phyloP scores from a whole-genome alignment of 768 basidiomycete species.

The Pisolithus tinctorius region DNA sequence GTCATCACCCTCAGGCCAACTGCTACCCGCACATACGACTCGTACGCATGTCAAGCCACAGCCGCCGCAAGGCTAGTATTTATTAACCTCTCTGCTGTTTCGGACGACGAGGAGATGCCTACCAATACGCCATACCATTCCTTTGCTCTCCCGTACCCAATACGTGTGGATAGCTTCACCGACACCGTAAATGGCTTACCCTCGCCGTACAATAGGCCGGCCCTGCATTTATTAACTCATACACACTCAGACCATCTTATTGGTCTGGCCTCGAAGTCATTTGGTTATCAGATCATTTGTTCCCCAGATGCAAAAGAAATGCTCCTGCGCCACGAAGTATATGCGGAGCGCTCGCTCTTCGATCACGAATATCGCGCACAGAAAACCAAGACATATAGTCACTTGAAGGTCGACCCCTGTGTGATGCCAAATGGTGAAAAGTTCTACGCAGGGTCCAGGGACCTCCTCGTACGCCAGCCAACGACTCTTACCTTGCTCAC shows the following conservation, averaged over 20 bases:
- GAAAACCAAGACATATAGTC: constrained; percentile 49
- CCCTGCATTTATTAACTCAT: constrained; percentile 77
- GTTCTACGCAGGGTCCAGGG: constrained; percentile 49
- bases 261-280: constrained; percentile 71
- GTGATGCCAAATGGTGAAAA: constrained; percentile 39
- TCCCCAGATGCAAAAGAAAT: constrained; percentile 83
- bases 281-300: constrained; percentile 68
- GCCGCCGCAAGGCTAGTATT: neutral
- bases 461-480: constrained; percentile 51
- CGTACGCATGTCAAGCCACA: neutral
- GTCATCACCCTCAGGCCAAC: neutral
- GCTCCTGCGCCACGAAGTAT: constrained; percentile 72
- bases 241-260: constrained; percentile 85
- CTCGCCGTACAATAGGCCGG: constrained; percentile 27
- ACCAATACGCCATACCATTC: constrained; percentile 71
- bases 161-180: constrained; percentile 84
- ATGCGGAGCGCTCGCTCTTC: constrained; percentile 52
- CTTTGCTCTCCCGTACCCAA: constrained; percentile 70
- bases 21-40: neutral
- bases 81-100: neutral
- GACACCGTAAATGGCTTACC: constrained; percentile 29
- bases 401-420: constrained; percentile 54
- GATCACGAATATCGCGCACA: constrained; percentile 31
- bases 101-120: constrained; percentile 46
- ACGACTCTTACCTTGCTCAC: neutral